Percentiles rank a stretch among this genome's conserved stretches.
Conservation (phyloP, 2,329 filamentous ascomycete genomes). For the Ceratocystis eucalypticola region DNA sequence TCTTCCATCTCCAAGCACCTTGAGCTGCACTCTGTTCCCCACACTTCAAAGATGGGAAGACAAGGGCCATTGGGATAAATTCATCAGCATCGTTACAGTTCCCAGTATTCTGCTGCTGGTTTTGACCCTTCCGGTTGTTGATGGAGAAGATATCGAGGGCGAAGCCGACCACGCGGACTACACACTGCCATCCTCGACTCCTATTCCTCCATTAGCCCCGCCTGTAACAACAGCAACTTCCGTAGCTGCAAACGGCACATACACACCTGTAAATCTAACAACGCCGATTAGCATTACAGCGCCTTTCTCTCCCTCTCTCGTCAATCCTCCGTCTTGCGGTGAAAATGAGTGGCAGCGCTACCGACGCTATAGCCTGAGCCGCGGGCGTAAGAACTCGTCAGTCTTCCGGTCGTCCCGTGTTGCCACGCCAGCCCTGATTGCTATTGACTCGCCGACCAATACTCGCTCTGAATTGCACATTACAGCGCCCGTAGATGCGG, state of each 20-base stretch:
- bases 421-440: slow-evolving; percentile 26
- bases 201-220: neutral
- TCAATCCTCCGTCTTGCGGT: neutral
- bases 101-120: slow-evolving; percentile 83
- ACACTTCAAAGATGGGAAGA: slow-evolving; percentile 69
- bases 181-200: slow-evolving; percentile 1
- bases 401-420: slow-evolving; percentile 23
- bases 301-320: slow-evolving; percentile 27
- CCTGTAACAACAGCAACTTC: neutral
- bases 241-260: neutral
- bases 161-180: slow-evolving; percentile 9
- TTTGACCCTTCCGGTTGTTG: slow-evolving; percentile 81
- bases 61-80: slow-evolving; percentile 73
- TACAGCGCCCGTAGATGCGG: slow-evolving; percentile 8
- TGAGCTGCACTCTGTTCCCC: slow-evolving; percentile 63
- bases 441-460: slow-evolving; percentile 22
- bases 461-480: slow-evolving; percentile 15
- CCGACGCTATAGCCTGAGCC: slow-evolving; percentile 34
- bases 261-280: neutral
- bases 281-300: slow-evolving; percentile 15
- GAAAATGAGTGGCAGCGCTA: slow-evolving; percentile 44
- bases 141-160: slow-evolving; percentile 46
- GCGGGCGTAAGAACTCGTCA: slow-evolving; percentile 21
- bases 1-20: slow-evolving; percentile 62
- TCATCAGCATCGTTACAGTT: slow-evolving; percentile 70